A percentile compares a stretch with the other conserved stretches of the same genome.
Evolutionary conservation across 1,284 basidiomycete species (phyloP).

Genomic region (Gymnopus androsaceus): DNA sequence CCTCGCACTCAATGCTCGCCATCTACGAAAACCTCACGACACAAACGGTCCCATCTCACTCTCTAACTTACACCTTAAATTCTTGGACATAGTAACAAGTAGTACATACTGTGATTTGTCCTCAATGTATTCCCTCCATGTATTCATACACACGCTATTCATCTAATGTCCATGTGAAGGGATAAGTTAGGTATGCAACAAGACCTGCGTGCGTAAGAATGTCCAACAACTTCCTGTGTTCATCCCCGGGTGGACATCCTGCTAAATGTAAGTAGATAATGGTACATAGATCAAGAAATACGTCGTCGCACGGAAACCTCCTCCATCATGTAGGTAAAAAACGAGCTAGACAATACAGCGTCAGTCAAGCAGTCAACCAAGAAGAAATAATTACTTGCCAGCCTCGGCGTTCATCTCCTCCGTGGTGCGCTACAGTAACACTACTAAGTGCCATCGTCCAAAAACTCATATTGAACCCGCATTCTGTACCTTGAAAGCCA

Average conservation of each 20-base stretch:
- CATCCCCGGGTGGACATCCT: too few species aligned
- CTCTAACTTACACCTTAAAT: background rate
- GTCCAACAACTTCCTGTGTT: too few species aligned
- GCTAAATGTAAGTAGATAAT: background rate
- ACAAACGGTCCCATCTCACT: background rate
- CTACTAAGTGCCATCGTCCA: conserved; percentile 4
- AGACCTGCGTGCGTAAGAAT: background rate
- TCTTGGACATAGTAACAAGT: conserved; percentile 8
- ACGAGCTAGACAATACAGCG: background rate
- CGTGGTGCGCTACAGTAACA: conserved; percentile 42
- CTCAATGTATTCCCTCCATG: background rate
- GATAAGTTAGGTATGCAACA: background rate
- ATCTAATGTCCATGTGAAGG: background rate
- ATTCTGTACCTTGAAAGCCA: conserved; percentile 64
- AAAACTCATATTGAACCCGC: conserved; percentile 2
- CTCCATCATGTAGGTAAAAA: background rate
- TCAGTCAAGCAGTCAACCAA: background rate
- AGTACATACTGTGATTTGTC: background rate
- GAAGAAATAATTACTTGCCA: conserved; percentile 43
- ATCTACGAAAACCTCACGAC: background rate
- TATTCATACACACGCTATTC: conserved; percentile 1
- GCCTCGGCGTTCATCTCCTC: conserved; percentile 61
- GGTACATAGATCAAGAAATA: background rate
- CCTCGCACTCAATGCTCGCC: background rate
- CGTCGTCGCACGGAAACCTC: too few species aligned